Evolutionary conservation across 108 stramenopile genomes (phyloP).

Genomic region (Seminavis robusta): DNA sequence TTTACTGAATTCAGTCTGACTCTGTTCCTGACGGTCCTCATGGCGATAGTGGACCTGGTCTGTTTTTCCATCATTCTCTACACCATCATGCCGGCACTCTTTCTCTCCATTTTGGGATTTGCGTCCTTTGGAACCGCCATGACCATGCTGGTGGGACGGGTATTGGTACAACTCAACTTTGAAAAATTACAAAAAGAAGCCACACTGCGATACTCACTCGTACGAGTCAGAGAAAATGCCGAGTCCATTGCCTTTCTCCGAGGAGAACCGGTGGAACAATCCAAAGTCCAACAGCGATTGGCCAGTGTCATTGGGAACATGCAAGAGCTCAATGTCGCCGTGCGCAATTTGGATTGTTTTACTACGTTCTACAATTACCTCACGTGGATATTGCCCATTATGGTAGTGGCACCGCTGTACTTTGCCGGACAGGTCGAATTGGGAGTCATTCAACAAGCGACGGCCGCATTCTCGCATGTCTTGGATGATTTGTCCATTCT

Average conservation of each 20-base stretch:
- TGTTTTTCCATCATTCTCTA: conserved; percentile 82
- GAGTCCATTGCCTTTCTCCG: conserved; percentile 24
- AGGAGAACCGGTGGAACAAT: conserved; percentile 41
- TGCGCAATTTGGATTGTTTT: conserved; percentile 85
- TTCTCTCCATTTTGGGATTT: conserved; percentile 74
- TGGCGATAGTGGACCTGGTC: conserved; percentile 76
- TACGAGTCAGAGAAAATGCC: conserved; percentile 18
- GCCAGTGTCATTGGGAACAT: conserved; percentile 54
- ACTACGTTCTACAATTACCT: conserved; percentile 78
- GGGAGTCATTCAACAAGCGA: conserved; percentile 81
- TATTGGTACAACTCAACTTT: conserved; percentile 70
- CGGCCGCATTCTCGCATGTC: conserved; percentile 73
- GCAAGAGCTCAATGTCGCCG: conserved; percentile 52
- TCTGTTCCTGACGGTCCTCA: conserved; percentile 76
- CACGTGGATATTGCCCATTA: conserved; percentile 78
- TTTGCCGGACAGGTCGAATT: conserved; percentile 80
- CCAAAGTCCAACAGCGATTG: conserved; percentile 49
- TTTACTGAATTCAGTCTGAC: conserved; percentile 82
- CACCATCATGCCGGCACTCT: conserved; percentile 76
- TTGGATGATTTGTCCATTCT: conserved; percentile 67
- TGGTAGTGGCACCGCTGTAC: conserved; percentile 82
- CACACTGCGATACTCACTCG: conserved; percentile 22
- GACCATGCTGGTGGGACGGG: conserved; percentile 45
- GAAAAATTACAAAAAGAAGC: conserved; percentile 57
- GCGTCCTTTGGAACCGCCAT: conserved; percentile 60